These are phyloP conservation scores for Pseudocercospora eumusae DNA, from an alignment of 2,329 filamentous ascomycete genomes.

Conservation along the genomic window DNA sequence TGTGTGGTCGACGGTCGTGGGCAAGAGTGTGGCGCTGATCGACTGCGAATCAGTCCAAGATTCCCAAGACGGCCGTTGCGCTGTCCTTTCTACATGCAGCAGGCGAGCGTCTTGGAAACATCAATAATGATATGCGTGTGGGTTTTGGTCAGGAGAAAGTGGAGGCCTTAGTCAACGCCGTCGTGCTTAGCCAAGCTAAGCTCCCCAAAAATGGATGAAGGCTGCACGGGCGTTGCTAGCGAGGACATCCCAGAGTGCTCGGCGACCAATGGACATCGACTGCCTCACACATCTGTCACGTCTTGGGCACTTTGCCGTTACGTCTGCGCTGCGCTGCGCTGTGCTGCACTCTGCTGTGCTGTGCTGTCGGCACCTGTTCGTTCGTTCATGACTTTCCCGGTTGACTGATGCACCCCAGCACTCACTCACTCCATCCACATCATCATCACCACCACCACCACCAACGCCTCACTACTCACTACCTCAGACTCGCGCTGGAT, in stretches of 20 bases:
- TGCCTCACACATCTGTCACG: conserved; percentile 21
- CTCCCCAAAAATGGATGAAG: conserved; percentile 15
- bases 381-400: conserved; percentile 21
- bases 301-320: conserved; percentile 18
- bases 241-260: conserved; percentile 22
- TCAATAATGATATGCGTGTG: too few relatives aligned
- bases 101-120: conserved; percentile 12
- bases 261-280: conserved; percentile 18
- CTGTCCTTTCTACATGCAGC: too few relatives aligned
- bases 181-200: conserved; percentile 9
- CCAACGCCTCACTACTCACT: too few relatives aligned
- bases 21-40: conserved; percentile 8
- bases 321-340: too few relatives aligned
- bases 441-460: too few relatives aligned
- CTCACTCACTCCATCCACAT: conserved; percentile 11
- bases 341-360: neutral
- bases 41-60: conserved; percentile 15
- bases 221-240: conserved; percentile 23
- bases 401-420: conserved; percentile 18
- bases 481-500: too few relatives aligned
- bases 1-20: conserved; percentile 4
- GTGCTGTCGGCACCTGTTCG: conserved; percentile 17
- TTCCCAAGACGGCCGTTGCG: conserved; percentile 16
- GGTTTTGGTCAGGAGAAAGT: conserved; percentile 10
- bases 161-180: conserved; percentile 12